phyloP scores from a whole-genome alignment of 768 basidiomycete genomes.

The Pleurotus pulmonarius region DNA sequence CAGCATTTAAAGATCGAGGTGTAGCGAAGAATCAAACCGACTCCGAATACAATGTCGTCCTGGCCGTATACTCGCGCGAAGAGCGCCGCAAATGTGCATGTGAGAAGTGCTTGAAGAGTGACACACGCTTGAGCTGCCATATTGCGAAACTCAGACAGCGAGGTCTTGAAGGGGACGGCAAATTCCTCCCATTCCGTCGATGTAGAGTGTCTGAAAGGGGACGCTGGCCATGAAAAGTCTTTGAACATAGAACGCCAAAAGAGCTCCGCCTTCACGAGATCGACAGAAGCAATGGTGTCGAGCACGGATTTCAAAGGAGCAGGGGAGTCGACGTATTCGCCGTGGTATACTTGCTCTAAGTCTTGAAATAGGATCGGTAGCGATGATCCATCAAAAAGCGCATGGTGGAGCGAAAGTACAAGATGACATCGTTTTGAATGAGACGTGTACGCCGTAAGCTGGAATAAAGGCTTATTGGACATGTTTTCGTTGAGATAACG shows the following conservation, averaged over 20 bases:
- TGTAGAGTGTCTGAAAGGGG: conserved; percentile 1
- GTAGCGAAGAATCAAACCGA: conserved; percentile 14
- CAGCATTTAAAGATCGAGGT: neutral
- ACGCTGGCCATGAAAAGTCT: conserved; percentile 21
- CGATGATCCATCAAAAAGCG: conserved; percentile 30
- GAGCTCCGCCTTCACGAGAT: conserved; percentile 17
- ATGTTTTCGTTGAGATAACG: conserved; percentile 23
- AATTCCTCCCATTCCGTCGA: conserved; percentile 9
- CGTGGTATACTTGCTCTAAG: conserved; percentile 21
- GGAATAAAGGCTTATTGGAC: conserved; percentile 22
- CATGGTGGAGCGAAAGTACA: conserved; percentile 29
- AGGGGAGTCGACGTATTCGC: neutral
- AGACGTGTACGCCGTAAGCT: conserved; percentile 16
- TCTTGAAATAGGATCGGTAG: conserved; percentile 24
- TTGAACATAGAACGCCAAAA: conserved; percentile 25
- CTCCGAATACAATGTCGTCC: conserved; percentile 28
- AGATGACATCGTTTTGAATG: conserved; percentile 11
- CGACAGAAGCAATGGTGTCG: conserved; percentile 18
- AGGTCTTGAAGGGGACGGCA: conserved; percentile 15
- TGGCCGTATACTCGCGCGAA: conserved; percentile 22
- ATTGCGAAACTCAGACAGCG: conserved; percentile 20
- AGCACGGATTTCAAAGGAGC: conserved; percentile 18
- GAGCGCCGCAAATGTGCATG: conserved; percentile 23
- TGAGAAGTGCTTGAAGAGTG: conserved; percentile 28
- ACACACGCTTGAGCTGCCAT: conserved; percentile 22